Conservation (phyloP, 1,284 basidiomycete genomes). For the Fomes fomentarius region DNA sequence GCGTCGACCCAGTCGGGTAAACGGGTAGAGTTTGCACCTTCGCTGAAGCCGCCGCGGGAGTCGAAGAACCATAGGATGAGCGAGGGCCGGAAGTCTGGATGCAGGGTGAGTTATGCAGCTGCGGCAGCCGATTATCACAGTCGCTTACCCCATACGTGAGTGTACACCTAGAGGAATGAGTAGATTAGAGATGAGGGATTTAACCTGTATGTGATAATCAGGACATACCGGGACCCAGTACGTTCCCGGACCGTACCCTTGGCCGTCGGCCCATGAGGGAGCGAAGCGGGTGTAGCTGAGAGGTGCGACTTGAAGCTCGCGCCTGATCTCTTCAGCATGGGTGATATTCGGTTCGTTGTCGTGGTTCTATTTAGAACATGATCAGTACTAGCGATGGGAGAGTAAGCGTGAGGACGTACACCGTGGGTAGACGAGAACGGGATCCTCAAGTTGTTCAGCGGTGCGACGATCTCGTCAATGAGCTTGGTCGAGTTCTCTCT, state of each 20-base stretch:
- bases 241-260: constrained; percentile 58
- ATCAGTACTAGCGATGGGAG: too few relatives aligned
- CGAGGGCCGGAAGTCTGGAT: too few relatives aligned
- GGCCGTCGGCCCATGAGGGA: constrained; percentile 61
- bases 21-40: constrained; percentile 42
- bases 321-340: constrained; percentile 59
- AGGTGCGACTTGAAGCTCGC: constrained; percentile 58
- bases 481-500: too few relatives aligned
- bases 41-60: constrained; percentile 60
- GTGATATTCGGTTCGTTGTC: constrained; percentile 72
- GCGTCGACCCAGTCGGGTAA: constrained; percentile 71
- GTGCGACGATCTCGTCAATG: too few relatives aligned
- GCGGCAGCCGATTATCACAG: constrained; percentile 11
- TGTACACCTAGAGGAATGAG: too few relatives aligned
- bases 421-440: too few relatives aligned
- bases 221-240: constrained; percentile 71
- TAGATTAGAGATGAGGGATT: too few relatives aligned
- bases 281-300: constrained; percentile 64
- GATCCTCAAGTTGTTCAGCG: too few relatives aligned
- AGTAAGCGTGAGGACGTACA: too few relatives aligned
- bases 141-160: too few relatives aligned
- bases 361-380: constrained; percentile 52
- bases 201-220: not conserved
- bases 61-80: constrained; percentile 76
- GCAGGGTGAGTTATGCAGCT: too few relatives aligned